Evolutionary conservation across 139 green algal species (phyloP), one percentile per base, ranked within the genome.

Genomic region (Chlorella vulgaris): DNA sequence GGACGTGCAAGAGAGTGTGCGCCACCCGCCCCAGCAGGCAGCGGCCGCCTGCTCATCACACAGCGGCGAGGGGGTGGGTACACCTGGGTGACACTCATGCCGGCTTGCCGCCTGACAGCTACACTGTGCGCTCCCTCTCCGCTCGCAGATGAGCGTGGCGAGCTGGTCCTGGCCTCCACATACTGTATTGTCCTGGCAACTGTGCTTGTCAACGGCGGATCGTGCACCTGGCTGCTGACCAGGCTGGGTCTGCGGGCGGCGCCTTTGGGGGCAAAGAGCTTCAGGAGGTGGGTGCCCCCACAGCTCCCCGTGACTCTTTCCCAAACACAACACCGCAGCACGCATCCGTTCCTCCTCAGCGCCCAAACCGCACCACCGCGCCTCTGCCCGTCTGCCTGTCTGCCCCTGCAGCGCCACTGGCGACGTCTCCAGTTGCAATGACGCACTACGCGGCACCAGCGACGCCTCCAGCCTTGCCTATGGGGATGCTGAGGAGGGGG

Each of bases 131-230:
- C n/a, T n/a, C n/a, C n/a, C n/a, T n/a, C n/a, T n/a, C n/a, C n/a
- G n/a, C n/a, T n/a, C 47, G 70, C 70, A 78, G 70, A 19, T 7
- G 47, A 19, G 6, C 47, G 5, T 1, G 70, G 73, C 8, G 19
- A 36, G 4, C 80, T 91, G 18, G 86, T 93, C 68, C 80, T 91
- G 74, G 88, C 83, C 5, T 80, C 82, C 50, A 91, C 87, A 28
- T 90, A 92, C 50, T 89, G 89, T 77, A 47, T 93, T 26, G 81
- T 88, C 61, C 50, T 90, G 63, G 66, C 91, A 63, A 93, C 90
- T 26, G 90, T 93, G 29, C 74, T 92, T 22, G 28, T 92, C 66
- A 92, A 92, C 76, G 90, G 90, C 33, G 90, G 90, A 26, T 38
- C 76, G 26, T 67, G 62, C 18, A 62, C 74, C 21, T 74, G 50